phyloP scores from a whole-genome alignment of 164 flowering plant genomes.

The Aristolochia contorta region DNA sequence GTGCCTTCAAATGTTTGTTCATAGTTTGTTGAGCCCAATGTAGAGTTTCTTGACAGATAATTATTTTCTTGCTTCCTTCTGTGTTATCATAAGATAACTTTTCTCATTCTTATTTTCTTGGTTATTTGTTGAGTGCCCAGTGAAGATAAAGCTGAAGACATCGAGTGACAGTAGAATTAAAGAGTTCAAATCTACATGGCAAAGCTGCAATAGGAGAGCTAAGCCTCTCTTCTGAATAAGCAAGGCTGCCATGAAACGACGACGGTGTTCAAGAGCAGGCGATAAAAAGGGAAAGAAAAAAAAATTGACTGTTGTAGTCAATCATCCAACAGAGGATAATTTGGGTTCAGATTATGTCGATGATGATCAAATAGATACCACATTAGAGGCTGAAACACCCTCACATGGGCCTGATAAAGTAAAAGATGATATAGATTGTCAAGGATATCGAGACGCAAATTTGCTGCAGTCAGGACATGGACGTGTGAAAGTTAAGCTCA shows the following conservation, averaged over 20 bases:
- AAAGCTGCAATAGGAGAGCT: no score
- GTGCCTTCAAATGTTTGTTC: no score
- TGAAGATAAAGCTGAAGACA: no score
- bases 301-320: slow-evolving; percentile 10
- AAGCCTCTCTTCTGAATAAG: no score
- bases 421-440: slow-evolving; percentile 18
- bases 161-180: no score
- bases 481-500: slow-evolving; percentile 83
- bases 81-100: no score
- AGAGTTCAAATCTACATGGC: no score
- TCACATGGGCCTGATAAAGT: slow-evolving; percentile 33
- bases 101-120: no score
- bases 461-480: slow-evolving; percentile 39
- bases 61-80: no score
- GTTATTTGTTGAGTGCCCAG: no score
- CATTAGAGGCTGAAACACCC: slow-evolving; percentile 39
- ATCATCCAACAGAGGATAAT: slow-evolving; percentile 29
- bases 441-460: slow-evolving; percentile 24
- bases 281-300: slow-evolving; percentile 64
- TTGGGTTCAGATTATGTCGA: slow-evolving; percentile 32
- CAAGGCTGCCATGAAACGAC: slow-evolving; percentile 55
- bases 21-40: no score
- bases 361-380: slow-evolving; percentile 24
- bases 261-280: slow-evolving; percentile 34
- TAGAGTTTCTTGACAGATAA: no score